These are phyloP conservation scores for Trapa bicornis DNA, from an alignment of 345 rosid species.

Conservation along the genomic window DNA sequence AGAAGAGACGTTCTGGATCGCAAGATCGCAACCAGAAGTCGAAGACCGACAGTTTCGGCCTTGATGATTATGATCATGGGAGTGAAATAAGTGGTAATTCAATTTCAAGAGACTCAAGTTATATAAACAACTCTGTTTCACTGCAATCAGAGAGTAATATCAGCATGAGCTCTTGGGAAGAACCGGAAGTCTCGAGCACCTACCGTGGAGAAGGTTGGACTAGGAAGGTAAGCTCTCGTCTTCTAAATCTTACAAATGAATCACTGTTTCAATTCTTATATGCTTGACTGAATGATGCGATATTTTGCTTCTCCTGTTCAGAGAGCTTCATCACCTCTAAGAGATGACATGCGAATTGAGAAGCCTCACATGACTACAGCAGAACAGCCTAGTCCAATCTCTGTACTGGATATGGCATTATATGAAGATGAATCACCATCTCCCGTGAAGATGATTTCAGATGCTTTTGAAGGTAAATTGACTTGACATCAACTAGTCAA, in stretches of 20 bases:
- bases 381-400: slow-evolving; percentile 89
- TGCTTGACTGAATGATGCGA: slow-evolving; percentile 10
- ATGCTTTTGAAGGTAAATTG: slow-evolving; percentile 46
- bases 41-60: slow-evolving; percentile 23
- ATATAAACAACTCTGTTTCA: slow-evolving; percentile 28
- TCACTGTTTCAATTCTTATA: not conserved
- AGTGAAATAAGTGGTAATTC: slow-evolving; percentile 34
- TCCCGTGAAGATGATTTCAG: slow-evolving; percentile 62
- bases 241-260: not conserved
- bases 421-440: slow-evolving; percentile 69
- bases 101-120: slow-evolving; percentile 27
- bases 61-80: slow-evolving; percentile 24
- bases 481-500: not conserved
- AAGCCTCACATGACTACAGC: slow-evolving; percentile 29
- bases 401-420: slow-evolving; percentile 80
- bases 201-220: slow-evolving; percentile 27
- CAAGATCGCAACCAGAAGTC: slow-evolving; percentile 24
- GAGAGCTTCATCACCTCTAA: slow-evolving; percentile 33
- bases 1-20: slow-evolving; percentile 32
- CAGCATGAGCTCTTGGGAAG: slow-evolving; percentile 42
- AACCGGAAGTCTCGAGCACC: slow-evolving; percentile 52
- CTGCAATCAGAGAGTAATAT: slow-evolving; percentile 42
- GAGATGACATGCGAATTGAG: slow-evolving; percentile 18
- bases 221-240: slow-evolving; percentile 26
- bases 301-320: slow-evolving; percentile 23